Evolutionary conservation across 257 asterid genomes (phyloP).

Genomic region (Salvia hispanica): DNA sequence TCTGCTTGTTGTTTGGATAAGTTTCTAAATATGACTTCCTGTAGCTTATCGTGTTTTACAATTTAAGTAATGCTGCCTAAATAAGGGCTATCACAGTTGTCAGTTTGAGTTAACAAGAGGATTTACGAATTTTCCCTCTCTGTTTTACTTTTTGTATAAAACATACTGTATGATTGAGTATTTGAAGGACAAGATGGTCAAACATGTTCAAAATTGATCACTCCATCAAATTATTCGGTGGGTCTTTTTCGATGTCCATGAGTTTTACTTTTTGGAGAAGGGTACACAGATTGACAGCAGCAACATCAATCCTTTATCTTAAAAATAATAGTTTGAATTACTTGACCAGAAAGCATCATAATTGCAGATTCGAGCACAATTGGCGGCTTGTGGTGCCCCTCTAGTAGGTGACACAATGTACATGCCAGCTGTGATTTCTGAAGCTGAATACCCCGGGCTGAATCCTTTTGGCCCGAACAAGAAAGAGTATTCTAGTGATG

Average conservation of each 20-base stretch:
- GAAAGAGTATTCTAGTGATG: slow-evolving; percentile 44
- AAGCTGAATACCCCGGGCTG: slow-evolving; percentile 52
- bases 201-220: no score
- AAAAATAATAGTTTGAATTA: no score
- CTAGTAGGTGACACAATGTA: slow-evolving; percentile 88
- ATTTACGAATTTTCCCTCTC: neutral
- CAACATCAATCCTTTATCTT: no score
- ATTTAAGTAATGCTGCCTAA: neutral
- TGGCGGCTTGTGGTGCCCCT: slow-evolving; percentile 85
- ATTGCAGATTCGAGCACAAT: slow-evolving; percentile 76
- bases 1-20: neutral
- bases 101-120: neutral
- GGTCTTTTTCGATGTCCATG: no score
- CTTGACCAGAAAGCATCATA: neutral
- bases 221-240: no score
- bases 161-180: no score
- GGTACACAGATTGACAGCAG: no score
- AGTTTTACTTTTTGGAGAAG: no score
- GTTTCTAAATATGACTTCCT: neutral
- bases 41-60: neutral
- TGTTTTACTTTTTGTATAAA: neutral
- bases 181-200: no score
- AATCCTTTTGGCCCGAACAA: slow-evolving; percentile 66
- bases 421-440: slow-evolving; percentile 83
- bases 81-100: neutral